These are phyloP conservation scores for Solanum virginianum DNA, from an alignment of 257 asterid species.

Conservation along the genomic window DNA sequence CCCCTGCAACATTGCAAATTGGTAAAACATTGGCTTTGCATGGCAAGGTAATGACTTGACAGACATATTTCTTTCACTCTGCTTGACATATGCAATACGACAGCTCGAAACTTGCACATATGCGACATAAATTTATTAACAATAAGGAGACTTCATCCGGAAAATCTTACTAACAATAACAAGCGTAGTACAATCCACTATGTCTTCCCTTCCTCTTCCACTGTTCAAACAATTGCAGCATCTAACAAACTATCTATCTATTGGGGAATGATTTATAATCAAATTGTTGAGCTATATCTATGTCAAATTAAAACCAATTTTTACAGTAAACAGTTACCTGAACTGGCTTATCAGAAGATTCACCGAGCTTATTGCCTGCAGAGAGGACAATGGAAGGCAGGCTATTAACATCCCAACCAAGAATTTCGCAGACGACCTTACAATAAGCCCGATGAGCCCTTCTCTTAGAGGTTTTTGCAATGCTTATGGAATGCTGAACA, in stretches of 20 bases:
- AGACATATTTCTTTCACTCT: neutral
- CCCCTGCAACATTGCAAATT: conserved; percentile 14
- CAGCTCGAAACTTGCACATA: neutral
- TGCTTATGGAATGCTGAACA: conserved; percentile 48
- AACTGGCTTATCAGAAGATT: neutral
- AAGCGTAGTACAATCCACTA: neutral
- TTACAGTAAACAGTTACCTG: conserved; percentile 4
- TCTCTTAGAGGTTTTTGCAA: conserved; percentile 42
- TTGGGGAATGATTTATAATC: neutral
- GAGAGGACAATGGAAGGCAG: conserved; percentile 33
- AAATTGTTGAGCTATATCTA: neutral
- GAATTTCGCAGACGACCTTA: conserved; percentile 50
- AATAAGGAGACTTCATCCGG: neutral
- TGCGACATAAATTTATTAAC: neutral
- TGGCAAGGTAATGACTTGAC: neutral
- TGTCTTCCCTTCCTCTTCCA: neutral
- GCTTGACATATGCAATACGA: neutral
- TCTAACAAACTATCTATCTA: neutral
- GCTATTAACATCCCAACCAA: conserved; percentile 67
- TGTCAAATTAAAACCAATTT: neutral
- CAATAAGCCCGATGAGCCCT: conserved; percentile 61
- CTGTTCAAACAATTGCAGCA: neutral
- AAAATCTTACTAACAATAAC: neutral
- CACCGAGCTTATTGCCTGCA: conserved; percentile 3
- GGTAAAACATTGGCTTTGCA: neutral